phyloP scores from a whole-genome alignment of 805 yeast genomes.

The Ogataea haglerorum region DNA sequence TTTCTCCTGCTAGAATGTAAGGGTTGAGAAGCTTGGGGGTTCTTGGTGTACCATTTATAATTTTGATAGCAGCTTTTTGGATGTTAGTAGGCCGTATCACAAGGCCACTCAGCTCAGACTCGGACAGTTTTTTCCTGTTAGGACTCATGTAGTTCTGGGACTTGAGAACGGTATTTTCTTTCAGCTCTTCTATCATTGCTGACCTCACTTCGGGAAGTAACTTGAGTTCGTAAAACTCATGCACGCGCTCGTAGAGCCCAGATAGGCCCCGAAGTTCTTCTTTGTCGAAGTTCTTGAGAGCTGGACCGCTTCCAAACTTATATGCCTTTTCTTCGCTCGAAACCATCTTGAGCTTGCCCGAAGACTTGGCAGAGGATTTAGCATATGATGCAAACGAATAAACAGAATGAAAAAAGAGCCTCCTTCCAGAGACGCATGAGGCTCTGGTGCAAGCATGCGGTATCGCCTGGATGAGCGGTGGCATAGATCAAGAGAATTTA shows the following conservation, averaged over 20 bases:
- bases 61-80: slow-evolving; percentile 70
- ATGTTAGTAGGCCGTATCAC: slow-evolving; percentile 69
- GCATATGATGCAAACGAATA: no score
- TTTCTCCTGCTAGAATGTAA: slow-evolving; percentile 88
- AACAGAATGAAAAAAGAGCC: no score
- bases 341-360: neutral
- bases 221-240: slow-evolving; percentile 63
- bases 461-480: no score
- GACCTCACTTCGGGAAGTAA: slow-evolving; percentile 64
- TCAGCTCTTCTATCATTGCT: slow-evolving; percentile 54
- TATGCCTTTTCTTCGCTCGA: slow-evolving; percentile 10
- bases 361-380: no score
- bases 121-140: slow-evolving; percentile 30
- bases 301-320: slow-evolving; percentile 48
- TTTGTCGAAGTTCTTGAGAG: slow-evolving; percentile 41
- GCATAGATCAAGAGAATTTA: no score
- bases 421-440: no score
- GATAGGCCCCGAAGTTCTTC: slow-evolving; percentile 32
- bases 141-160: slow-evolving; percentile 31
- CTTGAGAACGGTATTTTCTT: slow-evolving; percentile 40
- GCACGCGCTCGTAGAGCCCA: slow-evolving; percentile 48
- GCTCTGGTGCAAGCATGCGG: no score
- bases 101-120: slow-evolving; percentile 34
- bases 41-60: slow-evolving; percentile 43
- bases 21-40: slow-evolving; percentile 43